Evolutionary conservation across 1,284 basidiomycete species (phyloP), one percentile per base, ranked within the genome.

Genomic region (Ustilago tritici): DNA sequence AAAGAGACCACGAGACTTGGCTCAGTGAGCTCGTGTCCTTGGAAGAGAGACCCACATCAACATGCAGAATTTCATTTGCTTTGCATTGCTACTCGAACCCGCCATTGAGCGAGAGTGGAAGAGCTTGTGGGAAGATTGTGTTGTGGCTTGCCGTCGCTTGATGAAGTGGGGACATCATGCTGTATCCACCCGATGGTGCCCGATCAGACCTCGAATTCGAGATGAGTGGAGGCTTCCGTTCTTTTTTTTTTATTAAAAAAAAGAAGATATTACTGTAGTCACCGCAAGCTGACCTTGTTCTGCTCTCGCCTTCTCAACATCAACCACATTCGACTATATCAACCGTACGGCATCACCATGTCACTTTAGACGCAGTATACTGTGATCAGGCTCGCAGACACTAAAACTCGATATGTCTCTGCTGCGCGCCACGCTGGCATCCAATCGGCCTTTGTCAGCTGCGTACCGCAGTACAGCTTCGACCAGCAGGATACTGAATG

Each of bases 111-210:
- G 38, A 11, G 2, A 10, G 38, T 40, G 10, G 38, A 14, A 7
- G 23, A 14, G 49, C 49, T 32, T 5, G 49, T 32, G 49, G 28
- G 31, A 46, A 6, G 7, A 15, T 19, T 17, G n/a, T 46, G 23
- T 34, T 38, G 61, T 57, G 41, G 63, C 38, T 65, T 23, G 56
- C 56, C n/a, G 61, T 50, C 54, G 55, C 54, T 57, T 50, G 56
- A 58, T 58, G 63, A 58, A 17, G 50, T 58, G 41, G 46, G 56
- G 50, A 17, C 49, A 58, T 58, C 31, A 3, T 28, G 23, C 23
- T 28, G 3, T 28, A 28, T 57, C 35, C 12, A 40, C 36, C 54
- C 36, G 54, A 41, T 40, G 8, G 15, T 8, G 12, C 19, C 41
- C 40, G 19, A 40, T 28, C 15, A 2, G 19, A 11, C 14, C 56